phyloP scores from a whole-genome alignment of 192 early-diverging fungal genomes.

The Mortierella alpina region DNA sequence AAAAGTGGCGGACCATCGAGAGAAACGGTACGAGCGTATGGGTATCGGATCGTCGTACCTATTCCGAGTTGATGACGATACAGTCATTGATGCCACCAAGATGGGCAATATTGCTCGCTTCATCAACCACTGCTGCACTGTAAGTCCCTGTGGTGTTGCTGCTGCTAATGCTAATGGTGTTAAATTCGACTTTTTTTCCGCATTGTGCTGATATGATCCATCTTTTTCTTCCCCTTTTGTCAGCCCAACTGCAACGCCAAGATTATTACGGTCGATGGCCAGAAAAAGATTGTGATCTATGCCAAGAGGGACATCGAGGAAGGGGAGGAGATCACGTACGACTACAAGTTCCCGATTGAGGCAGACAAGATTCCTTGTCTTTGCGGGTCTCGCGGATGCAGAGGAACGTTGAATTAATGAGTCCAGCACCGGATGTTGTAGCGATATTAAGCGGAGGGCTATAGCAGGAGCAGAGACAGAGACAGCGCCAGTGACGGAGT shows the following conservation, averaged over 20 bases:
- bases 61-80: conserved; percentile 96
- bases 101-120: conserved; percentile 97
- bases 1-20: conserved; percentile 94
- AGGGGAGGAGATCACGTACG: conserved; percentile 99
- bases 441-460: too few species aligned
- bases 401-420: conserved; percentile 80
- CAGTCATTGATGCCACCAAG: conserved; percentile 97
- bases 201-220: not conserved
- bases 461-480: too few species aligned
- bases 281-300: conserved; percentile 98
- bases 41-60: conserved; percentile 96
- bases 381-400: conserved; percentile 88
- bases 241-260: conserved; percentile 99
- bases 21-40: conserved; percentile 91
- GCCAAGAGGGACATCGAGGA: conserved; percentile 92
- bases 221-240: conserved; percentile 10
- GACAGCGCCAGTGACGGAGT: too few species aligned
- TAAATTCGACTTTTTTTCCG: conserved; percentile 1
- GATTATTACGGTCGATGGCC: conserved; percentile 90
- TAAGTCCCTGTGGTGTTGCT: conserved; percentile 54
- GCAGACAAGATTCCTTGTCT: conserved; percentile 98
- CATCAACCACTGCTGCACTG: conserved; percentile 97
- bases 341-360: conserved; percentile 96
- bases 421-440: too few species aligned
- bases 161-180: not conserved